Conservation (phyloP, 2,329 filamentous ascomycete species). For the Cadophora sp. region DNA sequence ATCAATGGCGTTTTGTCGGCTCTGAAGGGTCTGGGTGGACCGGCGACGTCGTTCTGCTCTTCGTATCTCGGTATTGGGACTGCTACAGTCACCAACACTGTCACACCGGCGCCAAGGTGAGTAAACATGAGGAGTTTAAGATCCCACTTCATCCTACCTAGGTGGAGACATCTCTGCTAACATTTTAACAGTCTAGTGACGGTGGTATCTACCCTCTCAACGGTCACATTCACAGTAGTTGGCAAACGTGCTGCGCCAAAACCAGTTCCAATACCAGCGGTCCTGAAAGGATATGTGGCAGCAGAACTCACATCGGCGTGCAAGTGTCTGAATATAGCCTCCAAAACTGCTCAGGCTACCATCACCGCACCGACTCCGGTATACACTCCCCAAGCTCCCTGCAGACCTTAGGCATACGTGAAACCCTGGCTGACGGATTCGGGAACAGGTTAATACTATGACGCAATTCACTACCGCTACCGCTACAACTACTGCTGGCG, state of each 20-base stretch:
- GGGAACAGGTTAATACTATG: background rate
- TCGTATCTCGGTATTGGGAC: background rate
- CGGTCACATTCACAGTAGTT: background rate
- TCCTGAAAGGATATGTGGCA: background rate
- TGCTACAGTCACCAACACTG: background rate
- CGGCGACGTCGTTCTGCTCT: background rate
- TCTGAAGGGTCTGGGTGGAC: background rate
- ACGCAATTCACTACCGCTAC: too few species aligned
- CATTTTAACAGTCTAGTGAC: background rate
- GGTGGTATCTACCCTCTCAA: background rate
- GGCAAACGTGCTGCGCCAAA: background rate
- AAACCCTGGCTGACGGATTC: too few species aligned
- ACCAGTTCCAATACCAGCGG: background rate
- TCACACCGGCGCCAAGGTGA: background rate
- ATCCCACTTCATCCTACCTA: too few species aligned
- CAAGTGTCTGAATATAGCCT: background rate
- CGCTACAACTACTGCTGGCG: too few species aligned
- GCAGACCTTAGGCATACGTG: too few species aligned
- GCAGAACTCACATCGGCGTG: background rate
- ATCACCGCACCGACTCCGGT: background rate
- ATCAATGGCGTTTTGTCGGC: background rate
- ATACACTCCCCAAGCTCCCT: background rate
- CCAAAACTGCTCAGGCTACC: background rate
- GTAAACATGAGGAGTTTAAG: background rate
- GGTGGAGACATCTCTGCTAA: background rate